Conservation (phyloP, 2,329 filamentous ascomycete species). For the Rasamsonia emersonii region DNA sequence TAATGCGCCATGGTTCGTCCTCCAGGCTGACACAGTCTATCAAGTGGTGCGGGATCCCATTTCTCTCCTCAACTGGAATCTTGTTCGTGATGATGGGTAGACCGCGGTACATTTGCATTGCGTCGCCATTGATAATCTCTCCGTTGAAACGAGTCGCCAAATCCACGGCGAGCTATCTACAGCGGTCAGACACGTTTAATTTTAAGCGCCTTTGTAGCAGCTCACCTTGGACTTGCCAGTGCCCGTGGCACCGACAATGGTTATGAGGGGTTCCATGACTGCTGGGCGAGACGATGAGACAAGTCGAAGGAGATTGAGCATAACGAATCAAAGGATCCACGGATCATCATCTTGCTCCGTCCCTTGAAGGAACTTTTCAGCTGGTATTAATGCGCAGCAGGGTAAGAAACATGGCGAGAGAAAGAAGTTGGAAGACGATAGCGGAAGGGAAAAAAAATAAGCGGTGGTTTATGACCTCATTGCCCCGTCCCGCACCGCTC, state of each 20-base stretch:
- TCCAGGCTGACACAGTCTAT: conserved; percentile 68
- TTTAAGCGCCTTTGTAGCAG: conserved; percentile 1
- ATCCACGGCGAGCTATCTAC: conserved; percentile 71
- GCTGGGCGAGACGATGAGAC: conserved; percentile 12
- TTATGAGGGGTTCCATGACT: conserved; percentile 55
- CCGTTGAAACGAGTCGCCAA: conserved; percentile 75
- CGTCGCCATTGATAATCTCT: conserved; percentile 94
- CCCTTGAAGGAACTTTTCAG: no score
- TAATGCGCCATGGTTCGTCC: conserved; percentile 75
- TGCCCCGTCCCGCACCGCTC: no score
- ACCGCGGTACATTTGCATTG: conserved; percentile 93
- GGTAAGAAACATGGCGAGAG: no score
- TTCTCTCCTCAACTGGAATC: conserved; percentile 63
- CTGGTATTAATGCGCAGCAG: no score
- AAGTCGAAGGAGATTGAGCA: conserved; percentile 21
- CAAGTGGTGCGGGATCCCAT: conserved; percentile 78
- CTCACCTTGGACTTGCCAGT: conserved; percentile 86
- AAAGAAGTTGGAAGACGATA: no score
- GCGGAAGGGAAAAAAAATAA: no score
- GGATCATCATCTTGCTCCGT: no score
- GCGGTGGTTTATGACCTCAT: no score
- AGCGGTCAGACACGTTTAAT: conserved; percentile 16
- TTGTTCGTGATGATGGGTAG: conserved; percentile 95
- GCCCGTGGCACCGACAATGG: conserved; percentile 80
- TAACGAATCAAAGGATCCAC: conserved; percentile 7